Conservation (phyloP, 306 rosid genomes). For the Mucuna pruriens region DNA sequence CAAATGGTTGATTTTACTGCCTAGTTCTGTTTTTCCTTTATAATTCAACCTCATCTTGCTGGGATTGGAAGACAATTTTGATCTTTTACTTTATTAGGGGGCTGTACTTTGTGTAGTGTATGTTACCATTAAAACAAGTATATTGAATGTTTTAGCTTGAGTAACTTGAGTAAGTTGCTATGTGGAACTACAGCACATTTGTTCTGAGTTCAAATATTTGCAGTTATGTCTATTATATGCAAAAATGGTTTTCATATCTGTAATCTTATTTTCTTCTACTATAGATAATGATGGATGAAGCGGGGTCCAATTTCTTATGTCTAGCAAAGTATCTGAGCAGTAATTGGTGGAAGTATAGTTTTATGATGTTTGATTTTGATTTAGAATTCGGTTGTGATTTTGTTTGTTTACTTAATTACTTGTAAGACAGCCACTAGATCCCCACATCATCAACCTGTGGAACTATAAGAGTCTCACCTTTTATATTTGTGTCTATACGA, state of each 20-base stretch:
- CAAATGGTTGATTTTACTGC: background rate
- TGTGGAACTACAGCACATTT: background rate
- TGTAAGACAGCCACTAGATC: background rate
- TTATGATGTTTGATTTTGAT: background rate
- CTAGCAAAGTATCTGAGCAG: background rate
- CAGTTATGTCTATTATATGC: background rate
- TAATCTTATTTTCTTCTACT: background rate
- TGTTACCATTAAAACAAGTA: background rate
- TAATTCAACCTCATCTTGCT: background rate
- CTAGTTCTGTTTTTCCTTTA: background rate
- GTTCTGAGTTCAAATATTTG: background rate
- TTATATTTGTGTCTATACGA: background rate
- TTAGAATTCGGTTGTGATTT: background rate
- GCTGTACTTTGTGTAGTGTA: background rate
- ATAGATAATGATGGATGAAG: background rate
- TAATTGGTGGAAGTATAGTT: background rate
- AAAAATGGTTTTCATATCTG: background rate
- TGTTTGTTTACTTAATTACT: background rate
- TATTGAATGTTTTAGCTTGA: background rate
- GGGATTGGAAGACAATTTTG: background rate
- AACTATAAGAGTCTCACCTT: background rate
- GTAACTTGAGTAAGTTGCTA: background rate
- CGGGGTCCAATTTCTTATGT: background rate
- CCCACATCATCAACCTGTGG: background rate
- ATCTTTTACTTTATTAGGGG: background rate